Base-by-base conservation (phyloP, 2,329 filamentous ascomycete genomes). In the Fusarium floridanum region DNA sequence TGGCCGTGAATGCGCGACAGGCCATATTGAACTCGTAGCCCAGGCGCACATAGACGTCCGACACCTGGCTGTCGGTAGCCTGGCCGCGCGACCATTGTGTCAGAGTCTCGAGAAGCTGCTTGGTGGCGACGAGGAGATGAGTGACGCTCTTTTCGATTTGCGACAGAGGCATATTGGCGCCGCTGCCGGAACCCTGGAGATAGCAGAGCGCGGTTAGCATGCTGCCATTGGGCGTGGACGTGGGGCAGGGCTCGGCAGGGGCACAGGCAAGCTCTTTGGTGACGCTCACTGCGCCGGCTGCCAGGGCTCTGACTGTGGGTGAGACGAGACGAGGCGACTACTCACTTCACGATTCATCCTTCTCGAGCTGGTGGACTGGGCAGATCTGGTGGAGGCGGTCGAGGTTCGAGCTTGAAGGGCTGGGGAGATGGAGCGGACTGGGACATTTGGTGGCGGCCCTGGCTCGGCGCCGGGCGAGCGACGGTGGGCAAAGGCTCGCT, bases 21-120 rank as follows among this genome's bases (percentile, higher is more conserved):
- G 97, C 97, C 86, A 99, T 97, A 84, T 99, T 99, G 88, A 99
- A 99, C 84, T 99, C 97, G 84, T 99, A 99, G 56, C 97, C 97
- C 71, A 99, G 87, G 71, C 97, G 93, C 70, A 99, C 97, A 82
- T 99, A 99, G 78, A 99, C 97, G 82, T 99, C 97, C 14, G 97
- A 98, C 69, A 99, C 97, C 82, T 98, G 94, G 71, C 93, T 94
- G 84, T 99, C 97, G 73, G 95, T 95, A 64, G 97, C 95, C 79
- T 94, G 92, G 72, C 94, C 93, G 67, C 96, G 94, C 69, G 97
- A 99, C 97, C 97, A 99, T 88, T 97, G 94, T 56, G 97, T 99
- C 72, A 99, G 88, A 7, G 96, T 99, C 86, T 99, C 97, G 72
- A 99, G 92, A 3, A 99, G 91, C 84, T 98, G 95, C 83, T 99